Evolutionary conservation across 441 rosid genomes (phyloP).

Genomic region (Jatropha multifida): DNA sequence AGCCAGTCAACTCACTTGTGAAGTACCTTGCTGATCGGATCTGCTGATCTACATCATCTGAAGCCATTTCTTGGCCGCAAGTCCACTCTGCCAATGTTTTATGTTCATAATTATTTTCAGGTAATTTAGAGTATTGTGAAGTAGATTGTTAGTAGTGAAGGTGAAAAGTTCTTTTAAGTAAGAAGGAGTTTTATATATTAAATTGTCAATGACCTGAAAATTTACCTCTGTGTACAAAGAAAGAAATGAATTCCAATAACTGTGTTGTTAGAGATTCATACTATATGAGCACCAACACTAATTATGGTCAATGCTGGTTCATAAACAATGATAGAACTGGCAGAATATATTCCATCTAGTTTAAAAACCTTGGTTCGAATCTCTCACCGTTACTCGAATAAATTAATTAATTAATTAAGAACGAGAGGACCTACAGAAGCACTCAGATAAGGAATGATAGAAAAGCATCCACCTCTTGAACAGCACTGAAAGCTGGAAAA

Average conservation of each 20-base stretch:
- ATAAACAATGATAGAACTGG: too few relatives aligned
- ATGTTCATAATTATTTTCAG: too few relatives aligned
- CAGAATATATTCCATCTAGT: too few relatives aligned
- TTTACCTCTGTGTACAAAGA: not conserved
- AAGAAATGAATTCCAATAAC: not conserved
- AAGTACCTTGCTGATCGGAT: conserved; percentile 61
- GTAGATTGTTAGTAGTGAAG: too few relatives aligned
- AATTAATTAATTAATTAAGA: not conserved
- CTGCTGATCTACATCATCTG: not conserved
- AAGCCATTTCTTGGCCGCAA: conserved; percentile 37
- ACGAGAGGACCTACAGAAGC: not conserved
- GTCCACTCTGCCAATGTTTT: conserved; percentile 77
- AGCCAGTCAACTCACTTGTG: conserved; percentile 59
- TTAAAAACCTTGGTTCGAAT: too few relatives aligned
- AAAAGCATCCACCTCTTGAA: not conserved
- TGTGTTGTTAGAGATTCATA: not conserved
- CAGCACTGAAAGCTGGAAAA: not conserved
- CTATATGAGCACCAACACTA: not conserved
- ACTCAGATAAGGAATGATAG: conserved; percentile 10
- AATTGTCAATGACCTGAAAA: not conserved
- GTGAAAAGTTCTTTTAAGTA: too few relatives aligned
- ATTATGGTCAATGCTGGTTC: not conserved
- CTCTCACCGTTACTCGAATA: too few relatives aligned
- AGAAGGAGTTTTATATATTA: too few relatives aligned
- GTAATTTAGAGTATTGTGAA: too few relatives aligned